phyloP scores from a whole-genome alignment of 306 rosid species.

The Erythrophleum fordii region DNA sequence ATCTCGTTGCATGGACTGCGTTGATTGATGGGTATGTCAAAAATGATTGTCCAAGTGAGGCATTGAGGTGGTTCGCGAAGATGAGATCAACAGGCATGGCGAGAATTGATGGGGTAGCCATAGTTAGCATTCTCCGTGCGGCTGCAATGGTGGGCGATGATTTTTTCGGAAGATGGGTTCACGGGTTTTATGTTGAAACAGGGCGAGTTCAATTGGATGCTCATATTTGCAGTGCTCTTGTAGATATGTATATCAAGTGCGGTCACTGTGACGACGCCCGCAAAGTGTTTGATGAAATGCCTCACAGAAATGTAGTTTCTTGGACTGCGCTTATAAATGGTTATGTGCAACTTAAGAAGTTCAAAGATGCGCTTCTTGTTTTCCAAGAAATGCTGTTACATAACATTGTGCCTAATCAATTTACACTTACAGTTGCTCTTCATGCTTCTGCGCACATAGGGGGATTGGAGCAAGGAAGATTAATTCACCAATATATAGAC shows the following conservation, averaged over 20 bases:
- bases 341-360: slow-evolving; percentile 44
- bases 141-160: slow-evolving; percentile 42
- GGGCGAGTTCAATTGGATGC: slow-evolving; percentile 47
- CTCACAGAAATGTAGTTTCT: slow-evolving; percentile 41
- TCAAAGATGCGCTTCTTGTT: slow-evolving; percentile 38
- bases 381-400: slow-evolving; percentile 42
- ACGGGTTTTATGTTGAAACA: slow-evolving; percentile 47
- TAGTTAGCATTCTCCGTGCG: slow-evolving; percentile 44
- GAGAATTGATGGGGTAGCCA: slow-evolving; percentile 36
- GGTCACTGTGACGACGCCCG: slow-evolving; percentile 41
- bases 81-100: slow-evolving; percentile 35
- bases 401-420: slow-evolving; percentile 40
- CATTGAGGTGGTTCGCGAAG: slow-evolving; percentile 38
- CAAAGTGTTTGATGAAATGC: slow-evolving; percentile 44
- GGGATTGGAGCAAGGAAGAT: slow-evolving; percentile 52
- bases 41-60: slow-evolving; percentile 43
- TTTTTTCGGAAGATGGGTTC: slow-evolving; percentile 51
- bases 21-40: slow-evolving; percentile 50
- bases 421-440: slow-evolving; percentile 43
- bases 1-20: slow-evolving; percentile 50
- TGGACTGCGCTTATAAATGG: slow-evolving; percentile 49
- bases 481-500: slow-evolving; percentile 41
- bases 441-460: slow-evolving; percentile 50
- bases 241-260: slow-evolving; percentile 51
- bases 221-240: slow-evolving; percentile 44